A percentile compares a stretch with the other conserved stretches of the same genome.
Conservation (phyloP, 169 alveolate species). For the Plasmodium sp. region DNA sequence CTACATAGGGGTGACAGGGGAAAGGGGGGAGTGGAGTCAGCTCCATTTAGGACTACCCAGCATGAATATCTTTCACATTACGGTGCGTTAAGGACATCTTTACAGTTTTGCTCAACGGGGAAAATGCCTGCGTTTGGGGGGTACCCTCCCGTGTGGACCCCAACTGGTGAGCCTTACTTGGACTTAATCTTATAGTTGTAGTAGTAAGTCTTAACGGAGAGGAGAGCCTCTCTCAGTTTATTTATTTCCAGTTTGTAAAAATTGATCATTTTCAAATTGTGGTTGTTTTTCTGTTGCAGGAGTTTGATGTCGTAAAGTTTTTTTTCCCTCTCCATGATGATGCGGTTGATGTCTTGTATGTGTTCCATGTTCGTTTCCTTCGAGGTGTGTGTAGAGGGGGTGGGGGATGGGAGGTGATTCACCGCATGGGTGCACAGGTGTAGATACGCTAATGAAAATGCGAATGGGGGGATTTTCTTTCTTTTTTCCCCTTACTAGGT, state of each 20-base stretch:
- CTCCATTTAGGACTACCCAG: neutral
- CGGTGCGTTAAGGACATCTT: neutral
- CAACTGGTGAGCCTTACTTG: neutral
- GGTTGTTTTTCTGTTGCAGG: conserved; percentile 28
- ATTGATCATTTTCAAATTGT: conserved; percentile 52
- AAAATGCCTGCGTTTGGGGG: neutral
- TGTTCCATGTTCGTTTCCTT: conserved; percentile 25
- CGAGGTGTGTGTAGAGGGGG: neutral
- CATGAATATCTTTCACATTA: neutral
- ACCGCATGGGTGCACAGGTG: neutral
- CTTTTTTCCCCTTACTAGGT: conserved; percentile 9
- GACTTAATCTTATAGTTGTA: conserved; percentile 71
- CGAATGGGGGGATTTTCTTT: neutral
- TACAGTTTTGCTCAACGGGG: neutral
- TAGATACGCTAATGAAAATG: neutral
- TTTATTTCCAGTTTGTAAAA: conserved; percentile 67
- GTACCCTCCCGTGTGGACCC: neutral
- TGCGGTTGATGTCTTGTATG: conserved; percentile 14
- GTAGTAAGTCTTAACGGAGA: conserved; percentile 29
- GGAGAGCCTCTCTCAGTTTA: conserved; percentile 35
- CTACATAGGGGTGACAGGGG: neutral
- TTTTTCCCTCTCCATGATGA: conserved; percentile 57
- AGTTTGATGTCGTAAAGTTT: conserved; percentile 26
- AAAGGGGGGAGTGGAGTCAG: neutral
- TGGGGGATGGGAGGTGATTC: neutral